Evolutionary conservation across 768 basidiomycete species (phyloP).

Genomic region (Podaxis rugospora): DNA sequence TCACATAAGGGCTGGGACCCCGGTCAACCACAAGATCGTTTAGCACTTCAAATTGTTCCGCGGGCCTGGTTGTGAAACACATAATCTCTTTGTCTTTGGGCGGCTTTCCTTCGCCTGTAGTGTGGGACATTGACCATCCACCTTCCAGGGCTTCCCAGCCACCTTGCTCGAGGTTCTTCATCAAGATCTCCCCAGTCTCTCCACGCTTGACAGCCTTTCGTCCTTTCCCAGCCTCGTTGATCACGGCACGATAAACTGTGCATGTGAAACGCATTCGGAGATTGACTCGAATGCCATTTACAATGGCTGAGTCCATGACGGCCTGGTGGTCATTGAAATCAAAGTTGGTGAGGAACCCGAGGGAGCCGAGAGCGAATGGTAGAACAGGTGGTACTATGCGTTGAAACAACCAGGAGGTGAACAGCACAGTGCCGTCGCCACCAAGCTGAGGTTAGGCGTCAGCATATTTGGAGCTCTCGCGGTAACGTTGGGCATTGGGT

Average conservation of each 20-base stretch:
- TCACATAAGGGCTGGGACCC: constrained; percentile 97
- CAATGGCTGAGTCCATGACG: constrained; percentile 84
- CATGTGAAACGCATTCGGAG: constrained; percentile 99
- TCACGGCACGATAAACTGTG: constrained; percentile 92
- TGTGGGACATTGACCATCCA: constrained; percentile 36
- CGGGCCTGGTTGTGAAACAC: constrained; percentile 94
- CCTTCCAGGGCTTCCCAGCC: constrained; percentile 98
- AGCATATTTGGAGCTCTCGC: constrained; percentile 8
- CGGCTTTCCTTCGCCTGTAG: constrained; percentile 38
- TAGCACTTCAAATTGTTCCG: constrained; percentile 92
- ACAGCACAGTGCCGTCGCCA: constrained; percentile 96
- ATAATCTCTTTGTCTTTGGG: constrained; percentile 93
- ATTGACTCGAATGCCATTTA: constrained; percentile 94
- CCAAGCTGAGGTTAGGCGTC: constrained; percentile 60
- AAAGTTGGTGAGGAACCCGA: constrained; percentile 97
- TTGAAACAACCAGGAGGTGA: constrained; percentile 99
- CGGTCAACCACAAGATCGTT: constrained; percentile 98
- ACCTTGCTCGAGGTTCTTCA: constrained; percentile 84
- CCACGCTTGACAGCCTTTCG: constrained; percentile 88
- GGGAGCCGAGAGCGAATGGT: constrained; percentile 93
- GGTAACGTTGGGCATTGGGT: neutral
- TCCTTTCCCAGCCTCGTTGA: constrained; percentile 60
- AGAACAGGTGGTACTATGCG: constrained; percentile 98
- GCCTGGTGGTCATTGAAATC: constrained; percentile 83
- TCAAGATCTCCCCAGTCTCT: constrained; percentile 94